Evolutionary conservation across 306 rosid genomes (phyloP).

Genomic region (Leucaena leucocephala): DNA sequence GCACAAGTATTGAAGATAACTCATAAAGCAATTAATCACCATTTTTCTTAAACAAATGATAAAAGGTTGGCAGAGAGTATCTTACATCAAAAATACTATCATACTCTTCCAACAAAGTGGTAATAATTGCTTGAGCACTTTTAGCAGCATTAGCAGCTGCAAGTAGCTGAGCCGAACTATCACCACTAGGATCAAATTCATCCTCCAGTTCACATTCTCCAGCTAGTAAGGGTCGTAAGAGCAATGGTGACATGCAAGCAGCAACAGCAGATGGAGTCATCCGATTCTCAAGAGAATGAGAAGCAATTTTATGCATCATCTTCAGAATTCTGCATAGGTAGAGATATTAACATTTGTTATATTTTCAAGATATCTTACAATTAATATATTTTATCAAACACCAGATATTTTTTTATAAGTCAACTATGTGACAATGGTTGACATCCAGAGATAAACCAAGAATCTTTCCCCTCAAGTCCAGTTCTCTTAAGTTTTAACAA

Average conservation of each 20-base stretch:
- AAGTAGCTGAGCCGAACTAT: conserved; percentile 94
- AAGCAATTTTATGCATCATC: conserved; percentile 92
- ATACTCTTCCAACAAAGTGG: conserved; percentile 93
- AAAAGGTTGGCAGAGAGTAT: conserved; percentile 17
- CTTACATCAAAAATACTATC: conserved; percentile 92
- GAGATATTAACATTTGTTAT: conserved; percentile 1
- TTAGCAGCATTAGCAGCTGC: conserved; percentile 99
- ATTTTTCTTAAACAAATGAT: background rate
- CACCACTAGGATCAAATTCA: conserved; percentile 87
- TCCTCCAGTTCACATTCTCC: conserved; percentile 98
- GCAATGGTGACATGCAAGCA: conserved; percentile 99
- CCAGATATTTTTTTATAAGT: background rate
- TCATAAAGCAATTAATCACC: conserved; percentile 33
- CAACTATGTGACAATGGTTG: background rate
- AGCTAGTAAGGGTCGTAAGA: conserved; percentile 89
- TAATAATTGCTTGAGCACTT: conserved; percentile 90
- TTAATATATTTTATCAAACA: background rate
- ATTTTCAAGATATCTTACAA: background rate
- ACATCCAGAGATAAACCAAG: background rate
- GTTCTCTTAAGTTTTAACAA: background rate
- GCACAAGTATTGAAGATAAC: background rate
- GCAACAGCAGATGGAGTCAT: conserved; percentile 98
- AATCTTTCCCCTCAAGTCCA: conserved; percentile 3
- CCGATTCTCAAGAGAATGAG: conserved; percentile 84
- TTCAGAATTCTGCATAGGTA: conserved; percentile 73